Base-by-base conservation (phyloP, 176 grass and related monocot species). In the Thinopyrum elongatum region DNA sequence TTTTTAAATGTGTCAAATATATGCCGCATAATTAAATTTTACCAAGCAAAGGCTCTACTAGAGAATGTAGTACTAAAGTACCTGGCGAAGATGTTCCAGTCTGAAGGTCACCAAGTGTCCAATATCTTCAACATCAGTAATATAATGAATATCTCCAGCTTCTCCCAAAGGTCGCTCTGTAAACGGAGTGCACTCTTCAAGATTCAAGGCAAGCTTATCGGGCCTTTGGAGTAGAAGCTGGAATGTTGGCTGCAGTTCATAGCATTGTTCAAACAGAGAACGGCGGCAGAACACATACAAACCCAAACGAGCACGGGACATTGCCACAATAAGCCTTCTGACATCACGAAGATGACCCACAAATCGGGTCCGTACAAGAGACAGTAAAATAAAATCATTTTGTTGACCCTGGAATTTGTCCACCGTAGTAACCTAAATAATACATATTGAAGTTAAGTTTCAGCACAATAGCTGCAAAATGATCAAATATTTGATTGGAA, bases 341-440 rank as follows among this genome's bases (percentile, higher is more conserved):
- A 99, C 97, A 88, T 99, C 94, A 86, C 97, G 93, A 16, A 99
- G 87, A 84, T 99, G 97, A 10, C 97, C 97, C 31, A 99, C 97
- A 87, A 96, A 99, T 55, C 97, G 92, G 7, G 94, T 94, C 21
- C 94, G 94, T 25, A 99, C 97, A 61, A 99, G 87, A 89, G 97
- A 99, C 34, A 99, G 79, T 55, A 99, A 70, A 89, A 99, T 99
- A 90, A 96, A 96, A 87, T 99, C 97, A 89, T 99, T 99, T 77
- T 99, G 97, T 73, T 99, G 97, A 28, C 97, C 97, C 88, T 99
- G 97, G 77, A 99, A 99, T 85, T 99, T 99, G 53, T 99, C 97
- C 67, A 99, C 97, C 29, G 97, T 99, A 2, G 90, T 68, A 82
- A 96, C 89, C 95, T 98, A 89, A 28, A 87, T 25, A 67, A 42